Conservation (phyloP, 2,329 filamentous ascomycete species). For the Fusarium xylarioides region DNA sequence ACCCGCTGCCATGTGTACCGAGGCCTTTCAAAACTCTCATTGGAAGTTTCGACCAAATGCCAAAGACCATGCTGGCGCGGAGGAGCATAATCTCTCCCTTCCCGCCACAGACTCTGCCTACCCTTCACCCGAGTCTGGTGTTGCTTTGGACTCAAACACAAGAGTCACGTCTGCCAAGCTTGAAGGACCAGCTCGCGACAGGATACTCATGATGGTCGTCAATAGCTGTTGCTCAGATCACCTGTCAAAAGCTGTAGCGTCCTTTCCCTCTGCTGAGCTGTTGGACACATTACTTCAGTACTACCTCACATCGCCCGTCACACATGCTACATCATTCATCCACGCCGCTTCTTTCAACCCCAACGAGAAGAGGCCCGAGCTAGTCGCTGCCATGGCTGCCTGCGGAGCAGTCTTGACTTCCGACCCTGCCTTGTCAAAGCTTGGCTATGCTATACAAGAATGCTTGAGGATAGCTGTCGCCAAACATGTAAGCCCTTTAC, state of each 20-base stretch:
- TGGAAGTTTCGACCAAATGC: conserved; percentile 46
- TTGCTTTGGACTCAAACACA: conserved; percentile 22
- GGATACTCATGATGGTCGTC: conserved; percentile 44
- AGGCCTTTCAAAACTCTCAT: conserved; percentile 40
- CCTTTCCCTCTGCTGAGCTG: conserved; percentile 51
- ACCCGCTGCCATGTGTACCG: conserved; percentile 32
- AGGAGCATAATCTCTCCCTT: conserved; percentile 47
- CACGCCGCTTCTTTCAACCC: conserved; percentile 50
- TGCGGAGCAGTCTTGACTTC: conserved; percentile 50
- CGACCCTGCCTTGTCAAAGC: conserved; percentile 49
- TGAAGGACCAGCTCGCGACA: conserved; percentile 38
- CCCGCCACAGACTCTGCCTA: conserved; percentile 31
- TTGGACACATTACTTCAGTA: conserved; percentile 51
- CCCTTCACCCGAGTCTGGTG: conserved; percentile 38
- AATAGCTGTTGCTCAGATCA: conserved; percentile 42
- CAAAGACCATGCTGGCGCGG: conserved; percentile 44
- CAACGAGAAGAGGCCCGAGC: conserved; percentile 48
- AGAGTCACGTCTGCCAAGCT: conserved; percentile 35
- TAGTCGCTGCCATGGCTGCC: conserved; percentile 50
- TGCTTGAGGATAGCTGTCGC: conserved; percentile 40
- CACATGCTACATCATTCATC: conserved; percentile 46
- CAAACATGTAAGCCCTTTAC: conserved; percentile 14
- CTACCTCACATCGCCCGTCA: conserved; percentile 44
- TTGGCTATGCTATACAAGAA: conserved; percentile 54
- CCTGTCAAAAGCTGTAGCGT: conserved; percentile 44